Evolutionary conservation across 495 filamentous ascomycete genomes (phyloP), one percentile per base, ranked within the genome.

Genomic region (Lasiosphaeriaceae sp.): DNA sequence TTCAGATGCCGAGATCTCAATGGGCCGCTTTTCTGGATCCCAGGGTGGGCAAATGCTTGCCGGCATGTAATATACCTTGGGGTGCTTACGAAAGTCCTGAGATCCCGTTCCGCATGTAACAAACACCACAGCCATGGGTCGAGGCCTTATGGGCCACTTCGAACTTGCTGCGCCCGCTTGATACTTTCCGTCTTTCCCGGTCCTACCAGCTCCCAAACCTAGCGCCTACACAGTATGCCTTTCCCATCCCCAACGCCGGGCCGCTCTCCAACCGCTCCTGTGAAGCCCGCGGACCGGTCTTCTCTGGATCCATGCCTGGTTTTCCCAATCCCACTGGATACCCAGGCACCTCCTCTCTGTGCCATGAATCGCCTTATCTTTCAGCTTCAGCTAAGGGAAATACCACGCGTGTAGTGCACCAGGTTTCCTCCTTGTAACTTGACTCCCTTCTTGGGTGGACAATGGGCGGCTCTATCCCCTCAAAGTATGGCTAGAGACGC

Each of bases 111-210:
- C 34, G 31, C 49, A 52, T 52, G 31, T 20, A 41, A 52, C 31
- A 41, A 50, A 39, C 49, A 41, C 49, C 49, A 31, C 12, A n/a
- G 34, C 49, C 49, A 52, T 41, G 49, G 49, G 39, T 52, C 31
- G 9, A 24, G 19, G 2, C 11, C 31, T 22, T 31, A 52, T 52
- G 49, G 29, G n/a, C 29, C 35, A 41, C 49, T n/a, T 34, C 23
- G n/a, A n/a, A 31, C 17, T 20, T 50, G 17, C 34, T 41, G 29
- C 31, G 31, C 49, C 49, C 21, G 29, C 34, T 52, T 52, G 31
- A 16, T 39, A 17, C 49, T 39, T 50, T 14, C 39, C n/a, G 39
- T 14, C 39, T 17, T 43, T 43, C 41, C 19, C 14, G 19, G 26
- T 31, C 26, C 26, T 43, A 6, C 39, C 39, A n/a, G 9, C 14